Evolutionary conservation across 164 flowering plant species (phyloP).

Genomic region (Magnolia officinalis): DNA sequence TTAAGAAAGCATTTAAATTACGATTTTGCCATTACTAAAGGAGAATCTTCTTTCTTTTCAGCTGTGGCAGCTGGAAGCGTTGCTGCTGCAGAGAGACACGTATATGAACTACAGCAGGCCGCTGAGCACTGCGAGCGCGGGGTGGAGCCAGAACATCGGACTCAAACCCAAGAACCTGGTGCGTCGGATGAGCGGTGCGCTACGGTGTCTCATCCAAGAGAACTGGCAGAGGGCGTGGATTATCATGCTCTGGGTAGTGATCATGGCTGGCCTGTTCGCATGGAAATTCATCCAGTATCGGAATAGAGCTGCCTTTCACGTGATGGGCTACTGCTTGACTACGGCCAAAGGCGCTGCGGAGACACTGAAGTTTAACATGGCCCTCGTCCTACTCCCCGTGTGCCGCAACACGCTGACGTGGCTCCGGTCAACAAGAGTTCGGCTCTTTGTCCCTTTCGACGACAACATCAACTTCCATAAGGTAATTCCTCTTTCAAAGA

Average conservation of each 20-base stretch:
- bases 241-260: slow-evolving; percentile 52
- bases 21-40: too few species aligned
- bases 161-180: slow-evolving; percentile 31
- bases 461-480: slow-evolving; percentile 93
- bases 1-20: too few species aligned
- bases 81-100: slow-evolving; percentile 70
- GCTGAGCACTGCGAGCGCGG: slow-evolving; percentile 58
- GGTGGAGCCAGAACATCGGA: slow-evolving; percentile 47
- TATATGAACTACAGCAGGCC: slow-evolving; percentile 89
- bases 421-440: slow-evolving; percentile 83
- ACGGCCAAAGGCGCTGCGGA: slow-evolving; percentile 98
- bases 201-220: slow-evolving; percentile 43
- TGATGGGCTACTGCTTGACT: slow-evolving; percentile 82
- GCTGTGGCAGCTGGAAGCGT: slow-evolving; percentile 92
- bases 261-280: slow-evolving; percentile 56
- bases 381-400: slow-evolving; percentile 77
- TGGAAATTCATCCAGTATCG: slow-evolving; percentile 84
- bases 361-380: slow-evolving; percentile 95
- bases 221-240: slow-evolving; percentile 92
- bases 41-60: slow-evolving; percentile 24
- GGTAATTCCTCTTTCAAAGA: slow-evolving; percentile 30
- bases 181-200: slow-evolving; percentile 21
- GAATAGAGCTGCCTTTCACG: slow-evolving; percentile 58
- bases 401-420: slow-evolving; percentile 86
- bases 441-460: slow-evolving; percentile 74